Conservation (phyloP, 225 moss, liverwort and hornwort genomes). For the Marchantia paleacea region DNA sequence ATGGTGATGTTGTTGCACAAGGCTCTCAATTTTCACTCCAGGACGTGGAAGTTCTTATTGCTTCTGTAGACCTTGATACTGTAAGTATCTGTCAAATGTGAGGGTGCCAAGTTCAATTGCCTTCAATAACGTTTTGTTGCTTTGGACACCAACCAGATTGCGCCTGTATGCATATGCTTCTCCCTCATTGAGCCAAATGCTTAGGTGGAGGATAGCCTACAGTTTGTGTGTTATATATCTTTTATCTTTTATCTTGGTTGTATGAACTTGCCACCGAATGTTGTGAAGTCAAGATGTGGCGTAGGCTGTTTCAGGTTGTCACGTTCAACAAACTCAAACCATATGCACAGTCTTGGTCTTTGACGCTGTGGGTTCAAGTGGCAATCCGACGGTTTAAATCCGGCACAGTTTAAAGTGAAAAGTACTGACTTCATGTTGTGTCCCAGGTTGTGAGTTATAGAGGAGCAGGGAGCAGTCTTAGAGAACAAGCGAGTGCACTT, state of each 20-base stretch:
- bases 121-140: too few species aligned
- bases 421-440: neutral
- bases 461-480: slow-evolving; percentile 75
- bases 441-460: slow-evolving; percentile 66
- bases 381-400: neutral
- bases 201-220: neutral
- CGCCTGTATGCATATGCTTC: too few species aligned
- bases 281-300: neutral
- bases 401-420: neutral
- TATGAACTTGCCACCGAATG: too few species aligned
- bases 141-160: too few species aligned
- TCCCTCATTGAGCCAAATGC: neutral
- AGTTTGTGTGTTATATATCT: neutral
- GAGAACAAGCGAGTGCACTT: slow-evolving; percentile 86
- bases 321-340: neutral
- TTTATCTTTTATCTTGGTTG: too few species aligned
- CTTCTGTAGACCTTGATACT: slow-evolving; percentile 70
- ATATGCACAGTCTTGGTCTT: neutral
- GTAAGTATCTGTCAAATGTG: slow-evolving; percentile 17
- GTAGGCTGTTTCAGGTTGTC: neutral
- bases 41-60: slow-evolving; percentile 83
- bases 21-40: slow-evolving; percentile 91
- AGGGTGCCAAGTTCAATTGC: too few species aligned
- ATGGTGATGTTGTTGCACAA: slow-evolving; percentile 93
- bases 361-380: neutral